Percentiles rank a stretch among this genome's conserved stretches.
These are phyloP conservation scores for Ampelomyces quisqualis DNA, from an alignment of 2,329 filamentous ascomycete genomes.

Conservation along the genomic window DNA sequence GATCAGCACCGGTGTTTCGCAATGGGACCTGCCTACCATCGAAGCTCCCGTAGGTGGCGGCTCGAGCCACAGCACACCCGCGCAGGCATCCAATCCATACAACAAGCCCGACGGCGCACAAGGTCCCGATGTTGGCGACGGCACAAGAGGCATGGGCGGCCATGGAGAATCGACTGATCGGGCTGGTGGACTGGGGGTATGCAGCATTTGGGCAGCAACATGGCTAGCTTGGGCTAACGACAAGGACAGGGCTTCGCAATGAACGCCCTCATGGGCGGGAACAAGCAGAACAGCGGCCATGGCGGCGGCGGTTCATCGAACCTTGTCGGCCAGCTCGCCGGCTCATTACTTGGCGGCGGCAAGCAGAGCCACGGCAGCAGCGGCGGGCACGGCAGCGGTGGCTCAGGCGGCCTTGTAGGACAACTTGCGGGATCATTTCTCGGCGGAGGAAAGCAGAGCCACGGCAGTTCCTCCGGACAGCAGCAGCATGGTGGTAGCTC, in stretches of 20 bases:
- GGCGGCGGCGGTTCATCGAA: conserved; percentile 38
- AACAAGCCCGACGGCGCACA: conserved; percentile 51
- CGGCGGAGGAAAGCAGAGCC: conserved; percentile 40
- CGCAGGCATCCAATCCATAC: conserved; percentile 61
- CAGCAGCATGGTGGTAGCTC: conserved; percentile 48
- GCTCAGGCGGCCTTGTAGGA: conserved; percentile 49
- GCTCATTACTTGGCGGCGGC: conserved; percentile 43
- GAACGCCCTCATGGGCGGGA: conserved; percentile 54
- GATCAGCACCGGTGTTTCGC: conserved; percentile 68
- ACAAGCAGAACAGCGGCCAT: conserved; percentile 36
- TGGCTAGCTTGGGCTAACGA: conserved; percentile 22
- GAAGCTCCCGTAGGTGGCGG: conserved; percentile 63
- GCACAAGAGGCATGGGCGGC: conserved; percentile 48
- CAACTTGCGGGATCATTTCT: conserved; percentile 56
- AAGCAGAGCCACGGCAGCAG: conserved; percentile 39
- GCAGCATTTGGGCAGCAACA: conserved; percentile 27
- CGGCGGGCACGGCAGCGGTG: conserved; percentile 33
- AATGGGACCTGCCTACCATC: conserved; percentile 71
- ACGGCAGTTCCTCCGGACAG: conserved; percentile 45
- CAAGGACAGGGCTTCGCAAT: conserved; percentile 59
- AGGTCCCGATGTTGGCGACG: conserved; percentile 43
- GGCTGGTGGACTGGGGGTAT: conserved; percentile 63
- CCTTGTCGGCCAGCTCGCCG: conserved; percentile 58
- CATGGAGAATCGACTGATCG: conserved; percentile 44
- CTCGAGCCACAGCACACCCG: conserved; percentile 51